phyloP scores from a whole-genome alignment of 495 filamentous ascomycete genomes.

The Xylaria venustula region DNA sequence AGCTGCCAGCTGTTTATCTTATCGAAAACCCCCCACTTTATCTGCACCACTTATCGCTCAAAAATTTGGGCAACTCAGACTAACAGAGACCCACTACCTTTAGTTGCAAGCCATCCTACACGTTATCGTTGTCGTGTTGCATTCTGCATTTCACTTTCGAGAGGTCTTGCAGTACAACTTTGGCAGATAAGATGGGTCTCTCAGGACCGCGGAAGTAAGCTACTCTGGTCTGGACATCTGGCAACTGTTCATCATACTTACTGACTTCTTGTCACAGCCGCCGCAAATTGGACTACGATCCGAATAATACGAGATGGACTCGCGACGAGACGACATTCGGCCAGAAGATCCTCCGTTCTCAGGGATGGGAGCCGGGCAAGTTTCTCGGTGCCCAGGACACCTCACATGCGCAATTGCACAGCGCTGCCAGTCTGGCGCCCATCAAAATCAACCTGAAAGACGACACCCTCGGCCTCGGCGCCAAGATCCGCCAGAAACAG shows the following conservation, averaged over 20 bases:
- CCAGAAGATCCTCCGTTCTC: slow-evolving; percentile 77
- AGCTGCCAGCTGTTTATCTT: not conserved
- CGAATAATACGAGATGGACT: slow-evolving; percentile 91
- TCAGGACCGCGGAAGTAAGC: slow-evolving; percentile 69
- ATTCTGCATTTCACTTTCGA: slow-evolving; percentile 1
- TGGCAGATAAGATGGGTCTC: slow-evolving; percentile 62
- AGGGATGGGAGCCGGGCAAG: slow-evolving; percentile 86
- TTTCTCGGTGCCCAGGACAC: slow-evolving; percentile 74
- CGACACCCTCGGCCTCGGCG: slow-evolving; percentile 84
- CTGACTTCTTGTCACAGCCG: slow-evolving; percentile 54
- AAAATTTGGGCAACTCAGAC: slow-evolving; percentile 4
- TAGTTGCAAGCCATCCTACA: not conserved
- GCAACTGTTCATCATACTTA: no score
- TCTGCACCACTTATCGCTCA: slow-evolving; percentile 1
- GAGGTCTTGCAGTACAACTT: not conserved
- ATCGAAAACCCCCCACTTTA: not conserved
- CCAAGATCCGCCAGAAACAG: slow-evolving; percentile 57
- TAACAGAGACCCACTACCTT: not conserved
- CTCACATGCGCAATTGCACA: slow-evolving; percentile 69
- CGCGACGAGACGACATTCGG: slow-evolving; percentile 78
- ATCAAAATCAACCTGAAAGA: slow-evolving; percentile 82
- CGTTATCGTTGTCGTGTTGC: not conserved
- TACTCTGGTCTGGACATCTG: no score
- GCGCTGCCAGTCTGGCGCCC: slow-evolving; percentile 71
- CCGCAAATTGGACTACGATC: slow-evolving; percentile 80